Base-by-base conservation (phyloP, 2,329 filamentous ascomycete species). In the Epicoccum nigrum region DNA sequence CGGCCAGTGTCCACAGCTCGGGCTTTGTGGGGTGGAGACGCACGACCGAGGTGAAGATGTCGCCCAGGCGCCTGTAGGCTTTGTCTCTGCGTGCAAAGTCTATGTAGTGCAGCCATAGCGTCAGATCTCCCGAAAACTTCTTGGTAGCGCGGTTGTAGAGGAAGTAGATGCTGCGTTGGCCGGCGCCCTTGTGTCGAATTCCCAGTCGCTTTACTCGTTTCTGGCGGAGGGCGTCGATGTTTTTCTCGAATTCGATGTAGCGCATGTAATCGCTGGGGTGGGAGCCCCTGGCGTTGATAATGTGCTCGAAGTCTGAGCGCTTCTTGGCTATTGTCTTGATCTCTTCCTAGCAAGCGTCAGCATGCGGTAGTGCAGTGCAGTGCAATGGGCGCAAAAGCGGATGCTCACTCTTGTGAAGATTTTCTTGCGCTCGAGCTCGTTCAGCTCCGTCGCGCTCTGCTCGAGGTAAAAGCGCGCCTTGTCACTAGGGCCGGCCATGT, bases 381-480 rank as follows among this genome's bases (percentile, higher is more conserved):
- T 8, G 21, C 13, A 25, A 11, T 7, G 8, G 8, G 8, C 17
- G 12, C n/a, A n/a, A 15, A 20, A 9, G 13, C 7, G 7, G 21
- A n/a, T 27, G 28, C 75, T 27, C 74, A 89, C 89, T 78, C 88
- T 86, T 55, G 83, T 85, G 77, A 99, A 99, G 63, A 99, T 89
- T 64, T 90, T 87, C 74, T 96, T 97, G 60, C 90, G 85, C 75
- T 96, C 89, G 74, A 91, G 95, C 67, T 96, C 92, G 57, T 92
- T 90, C 50, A 99, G 83, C 74, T 97, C 92, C 13, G 92, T 91
- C 34, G 97, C 90, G 2, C 89, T 88, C 63, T 93, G 88, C 78
- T 99, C 94, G 59, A 97, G 83, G 75, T 90, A 97, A 76, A 93
- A 97, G 51, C 93, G 90, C 48, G 93, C 94, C 76, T 97, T 97